Base-by-base conservation (phyloP, 352 stramenopile genomes). In the Pythium rhizo-oryzae region DNA sequence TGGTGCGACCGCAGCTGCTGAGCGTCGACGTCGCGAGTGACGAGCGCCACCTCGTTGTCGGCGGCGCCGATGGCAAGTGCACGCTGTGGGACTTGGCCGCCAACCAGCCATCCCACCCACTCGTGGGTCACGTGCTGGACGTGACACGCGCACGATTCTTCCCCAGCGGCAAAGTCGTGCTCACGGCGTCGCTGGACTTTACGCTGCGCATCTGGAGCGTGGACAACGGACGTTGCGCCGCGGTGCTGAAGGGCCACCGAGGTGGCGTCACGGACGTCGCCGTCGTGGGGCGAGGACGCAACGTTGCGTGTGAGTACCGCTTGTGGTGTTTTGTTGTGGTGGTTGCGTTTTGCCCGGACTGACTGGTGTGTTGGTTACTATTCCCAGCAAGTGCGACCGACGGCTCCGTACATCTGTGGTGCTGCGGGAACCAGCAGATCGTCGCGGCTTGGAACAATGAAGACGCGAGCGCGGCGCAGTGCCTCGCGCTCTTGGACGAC, bases 141-240 rank as follows among this genome's bases (percentile, higher is more conserved):
- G 81, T 94, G 28, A 91, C 82, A 0, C 61, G 71, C 58, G 67
- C 72, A 16, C 71, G 59, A 19, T 94, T 94, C 67, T 93, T 91
- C 39, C 85, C 85, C 0, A 94, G 85, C 69, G 76, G 81, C 18
- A 78, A 87, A 49, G 85, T 94, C 23, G 52, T 90, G 46, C 78
- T 94, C 2, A 91, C 85, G 0, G 82, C 77, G 0, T 89, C 83
- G n/a, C 46, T 91, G 35, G 85, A 94, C 70, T 87, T 91, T 35
- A 90, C 79, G 47, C 67, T 94, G 44, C 79, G 82, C 21, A 89
- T 94, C 37, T 94, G 84, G 84, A 89, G 78, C 41, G 58, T 80
- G 0, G 63, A 77, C 21, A 65, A 23, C 5, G 84, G 80, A 9
- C 74, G 62, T 5, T 92, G 84, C 46, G 85, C 78, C 4, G 83